Evolutionary conservation across 2,329 filamentous ascomycete species (phyloP).

Genomic region (Ceratocystis harringtonii): DNA sequence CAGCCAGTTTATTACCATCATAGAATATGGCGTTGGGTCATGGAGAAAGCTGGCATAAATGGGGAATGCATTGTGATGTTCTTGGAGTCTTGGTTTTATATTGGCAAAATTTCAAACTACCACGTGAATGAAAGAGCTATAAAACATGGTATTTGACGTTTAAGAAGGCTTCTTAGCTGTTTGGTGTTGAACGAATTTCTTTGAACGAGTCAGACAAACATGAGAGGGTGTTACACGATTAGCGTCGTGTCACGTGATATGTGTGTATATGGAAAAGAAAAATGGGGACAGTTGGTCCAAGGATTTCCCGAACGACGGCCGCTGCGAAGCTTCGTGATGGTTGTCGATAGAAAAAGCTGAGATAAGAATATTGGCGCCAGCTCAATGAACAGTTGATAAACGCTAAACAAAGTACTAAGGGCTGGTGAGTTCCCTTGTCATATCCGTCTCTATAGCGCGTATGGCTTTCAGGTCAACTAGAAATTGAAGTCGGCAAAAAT

Average conservation of each 20-base stretch:
- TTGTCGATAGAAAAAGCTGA: background rate
- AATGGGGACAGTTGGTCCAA: background rate
- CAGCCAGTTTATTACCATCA: background rate
- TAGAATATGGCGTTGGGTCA: background rate
- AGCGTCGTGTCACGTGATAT: conserved; percentile 7
- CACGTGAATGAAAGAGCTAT: background rate
- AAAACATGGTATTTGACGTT: background rate
- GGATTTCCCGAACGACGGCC: conserved; percentile 6
- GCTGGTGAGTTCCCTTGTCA: too few species aligned
- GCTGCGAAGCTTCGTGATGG: background rate
- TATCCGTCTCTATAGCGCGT: too few species aligned
- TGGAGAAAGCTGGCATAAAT: background rate
- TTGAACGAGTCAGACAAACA: too few species aligned
- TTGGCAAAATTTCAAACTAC: background rate
- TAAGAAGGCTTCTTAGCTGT: too few species aligned
- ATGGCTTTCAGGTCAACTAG: too few species aligned
- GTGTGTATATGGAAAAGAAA: background rate
- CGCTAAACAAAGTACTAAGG: too few species aligned
- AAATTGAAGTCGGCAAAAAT: background rate
- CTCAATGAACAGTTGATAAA: too few species aligned
- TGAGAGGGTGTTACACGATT: background rate
- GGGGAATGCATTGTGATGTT: background rate
- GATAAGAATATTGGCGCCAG: background rate
- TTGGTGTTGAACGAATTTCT: too few species aligned
- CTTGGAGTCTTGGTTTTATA: conserved; percentile 6